Conservation (phyloP, 345 rosid species). For the Eucalyptus curtisii region DNA sequence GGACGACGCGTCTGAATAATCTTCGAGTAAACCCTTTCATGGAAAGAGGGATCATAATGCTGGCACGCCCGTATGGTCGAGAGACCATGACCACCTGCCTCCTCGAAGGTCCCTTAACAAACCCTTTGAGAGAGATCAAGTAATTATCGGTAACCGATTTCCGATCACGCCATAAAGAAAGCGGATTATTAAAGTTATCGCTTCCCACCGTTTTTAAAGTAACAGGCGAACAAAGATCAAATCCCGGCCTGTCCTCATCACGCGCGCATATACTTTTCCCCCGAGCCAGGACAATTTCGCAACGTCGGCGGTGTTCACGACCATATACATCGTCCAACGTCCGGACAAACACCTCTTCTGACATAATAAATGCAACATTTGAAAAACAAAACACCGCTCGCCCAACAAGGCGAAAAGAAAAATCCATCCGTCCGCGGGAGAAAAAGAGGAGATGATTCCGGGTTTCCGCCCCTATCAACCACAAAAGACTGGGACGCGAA, state of each 20-base stretch:
- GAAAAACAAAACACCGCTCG: background rate
- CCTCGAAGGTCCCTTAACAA: too few species aligned
- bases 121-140: background rate
- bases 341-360: background rate
- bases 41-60: background rate
- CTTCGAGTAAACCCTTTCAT: background rate
- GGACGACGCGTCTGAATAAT: accelerated
- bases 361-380: background rate
- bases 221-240: background rate
- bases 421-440: background rate
- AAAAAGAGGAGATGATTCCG: background rate
- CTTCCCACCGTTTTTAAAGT: background rate
- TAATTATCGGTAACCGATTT: background rate
- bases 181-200: background rate
- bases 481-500: background rate
- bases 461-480: background rate
- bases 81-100: background rate
- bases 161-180: too few species aligned
- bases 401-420: background rate
- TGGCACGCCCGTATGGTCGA: background rate
- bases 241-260: background rate
- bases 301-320: background rate
- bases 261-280: background rate
- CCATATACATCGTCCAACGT: background rate
- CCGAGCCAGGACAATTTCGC: background rate